A percentile compares a stretch with the other conserved stretches of the same genome.
Conservation (phyloP, 164 flowering plant species). For the Santalum album region DNA sequence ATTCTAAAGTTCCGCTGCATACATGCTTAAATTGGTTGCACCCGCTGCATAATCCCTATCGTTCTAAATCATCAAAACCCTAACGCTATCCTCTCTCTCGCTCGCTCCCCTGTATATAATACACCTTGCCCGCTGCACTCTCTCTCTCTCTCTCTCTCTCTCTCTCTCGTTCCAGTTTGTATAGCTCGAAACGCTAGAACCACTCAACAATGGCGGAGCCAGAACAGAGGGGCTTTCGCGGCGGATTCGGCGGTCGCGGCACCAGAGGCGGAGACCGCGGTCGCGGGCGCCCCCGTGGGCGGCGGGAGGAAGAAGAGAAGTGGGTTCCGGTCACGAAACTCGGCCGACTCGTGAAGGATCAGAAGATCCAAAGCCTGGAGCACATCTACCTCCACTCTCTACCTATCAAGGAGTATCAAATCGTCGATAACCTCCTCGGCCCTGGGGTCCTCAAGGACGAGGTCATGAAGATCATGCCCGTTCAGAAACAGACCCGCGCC, state of each 20-base stretch:
- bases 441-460: conserved; percentile 1
- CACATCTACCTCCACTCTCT: not conserved
- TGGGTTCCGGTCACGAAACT: not conserved
- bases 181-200: too few relatives aligned
- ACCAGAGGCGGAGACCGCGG: not conserved
- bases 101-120: too few relatives aligned
- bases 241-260: not conserved
- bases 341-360: not conserved
- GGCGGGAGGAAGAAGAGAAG: not conserved
- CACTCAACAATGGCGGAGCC: not conserved
- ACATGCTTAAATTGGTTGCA: too few relatives aligned
- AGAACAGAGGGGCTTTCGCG: not conserved
- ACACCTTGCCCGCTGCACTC: too few relatives aligned
- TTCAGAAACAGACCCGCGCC: conserved; percentile 4
- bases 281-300: not conserved
- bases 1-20: too few relatives aligned
- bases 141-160: too few relatives aligned
- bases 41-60: too few relatives aligned
- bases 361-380: not conserved
- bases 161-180: too few relatives aligned
- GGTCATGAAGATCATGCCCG: conserved; percentile 7
- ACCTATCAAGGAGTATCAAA: conserved; percentile 4
- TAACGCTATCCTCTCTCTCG: too few relatives aligned
- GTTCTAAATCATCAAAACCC: too few relatives aligned
- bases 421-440: not conserved